phyloP scores from a whole-genome alignment of 345 rosid species.

The rapeseed (Brassica napus) region Da-Ae NC_063439.1:1770001-1770500 shows the following conservation, averaged over 20 bases:
- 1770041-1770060: not conserved
- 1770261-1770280: not conserved
- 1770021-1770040: not conserved
- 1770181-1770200: not conserved
- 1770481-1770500: not conserved
- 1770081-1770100: not conserved
- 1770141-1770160: not conserved
- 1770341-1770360: not conserved
- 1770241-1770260: not conserved
- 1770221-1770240: not conserved
- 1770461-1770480: not conserved
- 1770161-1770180: no score
- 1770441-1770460: not conserved
- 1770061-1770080: not conserved
- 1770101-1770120: not conserved
- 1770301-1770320: not conserved
- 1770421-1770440: not conserved
- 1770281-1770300: slow-evolving; percentile 14
- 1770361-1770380: slow-evolving; percentile 5
- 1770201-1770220: not conserved
- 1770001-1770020: not conserved
- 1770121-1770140: not conserved
- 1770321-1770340: not conserved
- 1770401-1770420: not conserved
- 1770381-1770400: slow-evolving; percentile 4